These are phyloP conservation scores for Candida sanyaensis DNA, from an alignment of 1,139 yeast species.

Conservation along the genomic window DNA sequence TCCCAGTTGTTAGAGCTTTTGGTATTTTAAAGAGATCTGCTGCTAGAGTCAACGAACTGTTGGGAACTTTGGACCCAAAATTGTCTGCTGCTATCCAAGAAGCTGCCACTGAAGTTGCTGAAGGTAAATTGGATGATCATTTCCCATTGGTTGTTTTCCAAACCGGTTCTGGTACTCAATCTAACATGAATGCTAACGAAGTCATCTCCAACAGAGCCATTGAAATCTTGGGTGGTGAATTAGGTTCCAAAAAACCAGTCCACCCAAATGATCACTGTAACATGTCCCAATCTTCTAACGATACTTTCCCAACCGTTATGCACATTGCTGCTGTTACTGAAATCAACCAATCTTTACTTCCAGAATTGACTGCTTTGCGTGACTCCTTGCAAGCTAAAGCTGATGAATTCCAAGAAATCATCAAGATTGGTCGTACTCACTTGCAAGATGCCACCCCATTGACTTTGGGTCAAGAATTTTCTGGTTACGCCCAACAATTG, in stretches of 20 bases:
- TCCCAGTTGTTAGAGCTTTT: conserved; percentile 86
- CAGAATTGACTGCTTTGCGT: conserved; percentile 75
- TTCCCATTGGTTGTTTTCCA: conserved; percentile 98
- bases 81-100: conserved; percentile 81
- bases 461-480: conserved; percentile 96
- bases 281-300: conserved; percentile 97
- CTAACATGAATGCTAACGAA: conserved; percentile 98
- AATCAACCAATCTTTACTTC: conserved; percentile 72
- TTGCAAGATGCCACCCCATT: conserved; percentile 98
- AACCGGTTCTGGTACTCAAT: conserved; percentile 98
- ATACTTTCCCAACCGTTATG: conserved; percentile 99
- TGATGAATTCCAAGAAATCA: conserved; percentile 81
- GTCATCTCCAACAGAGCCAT: conserved; percentile 98
- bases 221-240: conserved; percentile 86
- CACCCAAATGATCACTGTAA: conserved; percentile 99
- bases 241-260: conserved; percentile 90
- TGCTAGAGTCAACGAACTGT: conserved; percentile 82
- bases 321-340: conserved; percentile 97
- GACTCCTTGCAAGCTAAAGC: conserved; percentile 75
- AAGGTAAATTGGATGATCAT: conserved; percentile 89
- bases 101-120: conserved; percentile 94
- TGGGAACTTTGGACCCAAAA: conserved; percentile 82
- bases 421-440: conserved; percentile 98
- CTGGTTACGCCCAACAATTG: conserved; percentile 93
- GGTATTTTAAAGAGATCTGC: conserved; percentile 95